These are phyloP conservation scores for Aspergillus japonicus DNA, from an alignment of 2,329 filamentous ascomycete genomes.

Conservation along the genomic window DNA sequence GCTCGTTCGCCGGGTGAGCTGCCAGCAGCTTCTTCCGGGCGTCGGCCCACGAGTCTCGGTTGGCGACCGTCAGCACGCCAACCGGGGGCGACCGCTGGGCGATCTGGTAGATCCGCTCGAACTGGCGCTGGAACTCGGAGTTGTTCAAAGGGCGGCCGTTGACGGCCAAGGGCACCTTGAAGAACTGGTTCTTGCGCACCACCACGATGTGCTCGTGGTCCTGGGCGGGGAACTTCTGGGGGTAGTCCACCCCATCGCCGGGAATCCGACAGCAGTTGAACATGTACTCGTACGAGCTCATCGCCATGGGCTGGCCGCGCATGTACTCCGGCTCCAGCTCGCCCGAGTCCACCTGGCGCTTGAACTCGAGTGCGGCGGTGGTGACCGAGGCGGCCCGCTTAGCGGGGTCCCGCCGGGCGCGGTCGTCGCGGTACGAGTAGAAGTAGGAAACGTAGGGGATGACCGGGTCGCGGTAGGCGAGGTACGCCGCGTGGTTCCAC, in stretches of 20 bases:
- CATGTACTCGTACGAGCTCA: slow-evolving; percentile 99
- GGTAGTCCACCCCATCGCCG: slow-evolving; percentile 76
- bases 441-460: slow-evolving; percentile 99
- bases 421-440: slow-evolving; percentile 96
- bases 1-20: slow-evolving; percentile 75
- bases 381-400: slow-evolving; percentile 91
- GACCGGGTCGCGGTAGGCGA: slow-evolving; percentile 89
- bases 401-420: slow-evolving; percentile 78
- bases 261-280: slow-evolving; percentile 91
- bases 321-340: slow-evolving; percentile 96
- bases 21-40: slow-evolving; percentile 73
- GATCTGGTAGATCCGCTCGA: slow-evolving; percentile 76
- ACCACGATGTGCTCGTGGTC: slow-evolving; percentile 85
- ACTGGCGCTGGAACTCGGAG: slow-evolving; percentile 85
- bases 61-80: slow-evolving; percentile 83
- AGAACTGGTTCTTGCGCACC: slow-evolving; percentile 95
- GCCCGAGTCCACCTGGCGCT: slow-evolving; percentile 80
- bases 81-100: slow-evolving; percentile 71
- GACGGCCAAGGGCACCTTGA: slow-evolving; percentile 81
- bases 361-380: slow-evolving; percentile 85
- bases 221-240: slow-evolving; percentile 72
- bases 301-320: slow-evolving; percentile 95
- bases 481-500: slow-evolving; percentile 96
- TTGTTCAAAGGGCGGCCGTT: slow-evolving; percentile 83
- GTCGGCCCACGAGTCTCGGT: slow-evolving; percentile 90